These are phyloP conservation scores for Kuraishia borneana DNA, from an alignment of 805 yeast genomes.

Conservation along the genomic window DNA sequence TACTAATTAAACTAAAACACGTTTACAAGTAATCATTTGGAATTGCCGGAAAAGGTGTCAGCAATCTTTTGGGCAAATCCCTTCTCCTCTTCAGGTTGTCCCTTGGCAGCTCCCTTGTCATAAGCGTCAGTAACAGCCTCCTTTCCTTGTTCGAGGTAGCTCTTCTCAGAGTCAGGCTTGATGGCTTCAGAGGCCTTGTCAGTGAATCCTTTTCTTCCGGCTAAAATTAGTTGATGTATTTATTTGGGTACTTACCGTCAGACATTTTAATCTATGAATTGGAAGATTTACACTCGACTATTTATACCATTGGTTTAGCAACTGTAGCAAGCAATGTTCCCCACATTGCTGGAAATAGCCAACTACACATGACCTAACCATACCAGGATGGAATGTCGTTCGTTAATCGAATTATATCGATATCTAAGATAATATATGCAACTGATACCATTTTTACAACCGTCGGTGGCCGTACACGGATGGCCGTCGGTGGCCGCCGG, in stretches of 20 bases:
- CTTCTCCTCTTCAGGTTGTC: conserved; percentile 51
- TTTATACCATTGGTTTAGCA: not conserved
- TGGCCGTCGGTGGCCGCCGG: too few relatives aligned
- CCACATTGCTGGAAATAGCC: too few relatives aligned
- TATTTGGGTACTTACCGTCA: conserved; percentile 3
- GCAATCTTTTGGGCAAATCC: conserved; percentile 48
- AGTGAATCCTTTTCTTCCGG: conserved; percentile 60
- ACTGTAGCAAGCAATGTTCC: too few relatives aligned
- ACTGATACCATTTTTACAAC: too few relatives aligned
- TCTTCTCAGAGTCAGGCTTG: conserved; percentile 59
- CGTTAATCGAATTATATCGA: too few relatives aligned
- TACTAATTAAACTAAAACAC: not conserved
- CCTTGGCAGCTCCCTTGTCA: conserved; percentile 46
- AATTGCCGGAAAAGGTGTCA: conserved; percentile 45
- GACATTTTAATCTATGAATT: conserved; percentile 4
- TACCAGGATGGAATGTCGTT: not conserved
- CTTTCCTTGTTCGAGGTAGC: conserved; percentile 48
- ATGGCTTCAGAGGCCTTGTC: conserved; percentile 52
- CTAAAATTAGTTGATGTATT: conserved; percentile 7
- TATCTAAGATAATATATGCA: too few relatives aligned
- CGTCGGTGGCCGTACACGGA: too few relatives aligned
- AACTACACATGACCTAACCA: too few relatives aligned
- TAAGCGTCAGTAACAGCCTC: conserved; percentile 48
- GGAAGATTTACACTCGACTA: not conserved
- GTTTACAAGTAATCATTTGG: conserved; percentile 11